Base-by-base conservation (phyloP, 179 eudicot genomes). In the Silene noctiflora region DNA sequence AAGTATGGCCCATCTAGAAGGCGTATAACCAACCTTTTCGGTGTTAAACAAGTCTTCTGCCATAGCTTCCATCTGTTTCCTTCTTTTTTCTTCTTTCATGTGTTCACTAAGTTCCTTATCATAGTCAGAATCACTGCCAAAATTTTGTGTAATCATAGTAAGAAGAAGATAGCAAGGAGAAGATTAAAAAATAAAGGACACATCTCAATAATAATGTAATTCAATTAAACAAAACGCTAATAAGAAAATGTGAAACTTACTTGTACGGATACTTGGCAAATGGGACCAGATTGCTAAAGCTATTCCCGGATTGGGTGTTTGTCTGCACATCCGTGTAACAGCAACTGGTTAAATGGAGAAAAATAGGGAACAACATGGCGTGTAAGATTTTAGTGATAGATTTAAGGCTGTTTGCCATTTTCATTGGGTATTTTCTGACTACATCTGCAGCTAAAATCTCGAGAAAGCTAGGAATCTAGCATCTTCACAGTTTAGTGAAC, bases 21-120 rank as follows among this genome's bases (percentile, higher is more conserved):
- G 27, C 33, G 3, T 33, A 11, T 62, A 65, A 67, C 67, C 75
- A 71, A 89, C 98, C 92, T 88, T 88, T 63, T 89, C 92, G 51
- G 61, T 83, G 84, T 91, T 90, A 76, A 95, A 95, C 35, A 95
- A 85, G 77, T 95, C 98, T 73, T 95, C 99, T 11, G 98, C 94
- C 78, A 91, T 81, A 73, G 96, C 91, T 83, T 95, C 98, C 92
- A 81, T 91, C 80, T 93, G 90, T 81, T 90, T 91, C 78, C 96
- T 85, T 81, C 80, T 90, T 82, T 91, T 95, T 81, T 93, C 99
- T 82, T 91, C 97, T 76, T 88, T 91, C 61, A 88, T 79, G 68
- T 85, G 87, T 75, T 84, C 91, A 64, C 73, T 85, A 19, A 87
- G 85, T 82, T 89, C 94, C 75, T 89, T 96, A 78, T 88, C 89